Conservation (phyloP, 2,329 filamentous ascomycete genomes). For the Talaromyces sp. region DNA sequence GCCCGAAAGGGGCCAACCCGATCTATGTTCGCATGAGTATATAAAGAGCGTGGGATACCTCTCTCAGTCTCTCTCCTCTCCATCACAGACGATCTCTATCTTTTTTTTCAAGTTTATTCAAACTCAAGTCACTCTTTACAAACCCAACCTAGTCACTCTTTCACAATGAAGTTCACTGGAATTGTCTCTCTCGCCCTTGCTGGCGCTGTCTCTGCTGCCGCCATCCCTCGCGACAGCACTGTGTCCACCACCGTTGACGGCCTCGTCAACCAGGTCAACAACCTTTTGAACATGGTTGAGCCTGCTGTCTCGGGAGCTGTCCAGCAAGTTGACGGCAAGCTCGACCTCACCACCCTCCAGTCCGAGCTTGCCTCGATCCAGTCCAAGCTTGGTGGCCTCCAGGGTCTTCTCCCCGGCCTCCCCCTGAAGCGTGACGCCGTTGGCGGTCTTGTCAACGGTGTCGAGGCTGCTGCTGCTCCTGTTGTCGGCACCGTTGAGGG, state of each 20-base stretch:
- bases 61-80: neutral
- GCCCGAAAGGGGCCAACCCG: neutral
- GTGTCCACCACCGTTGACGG: slow-evolving; percentile 17
- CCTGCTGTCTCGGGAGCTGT: neutral
- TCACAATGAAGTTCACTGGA: slow-evolving; percentile 35
- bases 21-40: neutral
- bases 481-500: neutral
- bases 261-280: slow-evolving; percentile 10
- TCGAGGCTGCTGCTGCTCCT: neutral
- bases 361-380: slow-evolving; percentile 13
- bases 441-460: slow-evolving; percentile 1
- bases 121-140: neutral
- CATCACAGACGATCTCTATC: neutral
- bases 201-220: slow-evolving; percentile 24
- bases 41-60: neutral
- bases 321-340: neutral
- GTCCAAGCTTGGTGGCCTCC: slow-evolving; percentile 10
- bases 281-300: slow-evolving; percentile 11
- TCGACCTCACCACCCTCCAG: slow-evolving; percentile 7
- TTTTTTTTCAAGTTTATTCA: neutral
- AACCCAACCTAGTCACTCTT: slow-evolving; percentile 19
- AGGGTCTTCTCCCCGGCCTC: slow-evolving; percentile 3
- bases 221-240: slow-evolving; percentile 20
- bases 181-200: slow-evolving; percentile 27
- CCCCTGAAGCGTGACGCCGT: slow-evolving; percentile 8